Conservation (phyloP, 257 asterid species). For the Fraxinus excelsior region DNA sequence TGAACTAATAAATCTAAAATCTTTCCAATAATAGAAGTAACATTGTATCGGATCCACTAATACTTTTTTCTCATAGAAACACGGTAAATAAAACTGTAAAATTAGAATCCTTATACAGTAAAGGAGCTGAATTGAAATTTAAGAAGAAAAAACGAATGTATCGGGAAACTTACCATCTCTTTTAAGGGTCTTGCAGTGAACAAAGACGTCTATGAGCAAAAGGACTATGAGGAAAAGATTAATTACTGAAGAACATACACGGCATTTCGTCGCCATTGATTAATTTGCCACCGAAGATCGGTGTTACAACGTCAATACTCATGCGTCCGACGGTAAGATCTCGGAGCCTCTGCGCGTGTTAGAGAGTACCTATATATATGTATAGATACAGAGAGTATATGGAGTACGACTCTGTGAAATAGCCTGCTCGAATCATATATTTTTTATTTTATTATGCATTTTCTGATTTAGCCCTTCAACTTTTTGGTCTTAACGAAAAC, state of each 20-base stretch:
- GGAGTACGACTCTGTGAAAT: too few relatives aligned
- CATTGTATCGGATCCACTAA: neutral
- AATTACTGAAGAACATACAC: constrained; percentile 19
- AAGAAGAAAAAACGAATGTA: constrained; percentile 7
- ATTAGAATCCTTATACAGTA: constrained; percentile 14
- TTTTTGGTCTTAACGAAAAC: too few relatives aligned
- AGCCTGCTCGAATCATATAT: too few relatives aligned
- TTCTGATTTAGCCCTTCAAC: too few relatives aligned
- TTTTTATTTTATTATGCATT: too few relatives aligned
- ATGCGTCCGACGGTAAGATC: neutral
- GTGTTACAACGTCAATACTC: neutral
- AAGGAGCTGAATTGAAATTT: neutral
- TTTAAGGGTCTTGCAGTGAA: constrained; percentile 76
- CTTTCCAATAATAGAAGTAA: neutral
- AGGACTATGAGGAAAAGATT: constrained; percentile 30
- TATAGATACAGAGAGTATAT: too few relatives aligned
- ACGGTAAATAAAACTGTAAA: constrained; percentile 1
- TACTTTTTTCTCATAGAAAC: neutral
- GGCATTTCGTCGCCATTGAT: constrained; percentile 35
- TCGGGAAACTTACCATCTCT: constrained; percentile 66
- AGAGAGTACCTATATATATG: too few relatives aligned
- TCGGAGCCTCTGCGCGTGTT: neutral
- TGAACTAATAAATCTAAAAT: neutral
- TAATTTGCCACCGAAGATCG: constrained; percentile 26
- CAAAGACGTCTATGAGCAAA: constrained; percentile 51